Evolutionary conservation across 1,284 basidiomycete species (phyloP).

Genomic region (Heterobasidion annosum): DNA sequence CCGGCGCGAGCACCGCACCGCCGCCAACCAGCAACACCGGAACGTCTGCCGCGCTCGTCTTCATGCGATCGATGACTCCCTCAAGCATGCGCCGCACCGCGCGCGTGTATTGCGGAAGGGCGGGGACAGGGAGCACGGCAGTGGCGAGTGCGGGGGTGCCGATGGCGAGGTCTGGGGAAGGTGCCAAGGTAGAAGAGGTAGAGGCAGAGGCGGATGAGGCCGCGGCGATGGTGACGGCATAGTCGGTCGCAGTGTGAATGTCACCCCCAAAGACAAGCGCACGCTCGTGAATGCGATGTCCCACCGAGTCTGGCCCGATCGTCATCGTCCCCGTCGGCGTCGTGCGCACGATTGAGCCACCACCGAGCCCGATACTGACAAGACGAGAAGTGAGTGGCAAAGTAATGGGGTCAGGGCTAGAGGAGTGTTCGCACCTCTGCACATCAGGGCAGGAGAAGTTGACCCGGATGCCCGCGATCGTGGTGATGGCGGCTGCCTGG

Average conservation of each 20-base stretch:
- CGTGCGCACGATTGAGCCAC: conserved; percentile 32
- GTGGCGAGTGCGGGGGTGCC: background rate
- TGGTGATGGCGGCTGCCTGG: conserved; percentile 40
- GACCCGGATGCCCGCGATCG: conserved; percentile 29
- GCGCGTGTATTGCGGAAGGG: conserved; percentile 21
- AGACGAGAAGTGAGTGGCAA: background rate
- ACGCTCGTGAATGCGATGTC: conserved; percentile 38
- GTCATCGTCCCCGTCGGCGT: conserved; percentile 21
- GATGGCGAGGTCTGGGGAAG: background rate
- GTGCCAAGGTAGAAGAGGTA: background rate
- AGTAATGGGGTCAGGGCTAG: background rate
- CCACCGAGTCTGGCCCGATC: conserved; percentile 51
- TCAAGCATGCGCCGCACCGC: conserved; percentile 42
- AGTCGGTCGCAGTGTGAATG: conserved; percentile 44
- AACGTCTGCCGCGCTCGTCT: conserved; percentile 41
- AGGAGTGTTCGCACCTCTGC: background rate
- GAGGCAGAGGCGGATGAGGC: background rate
- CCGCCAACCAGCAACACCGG: conserved; percentile 45
- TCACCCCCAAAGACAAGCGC: conserved; percentile 41
- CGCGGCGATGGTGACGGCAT: conserved; percentile 27
- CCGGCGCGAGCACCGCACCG: conserved; percentile 28
- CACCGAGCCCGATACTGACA: conserved; percentile 40
- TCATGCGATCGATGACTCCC: conserved; percentile 37
- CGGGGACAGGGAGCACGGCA: conserved; percentile 15
- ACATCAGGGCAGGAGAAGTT: conserved; percentile 44